phyloP scores from a whole-genome alignment of 139 green algal species.

The Auxenochlorella pyrenoidosa region DNA sequence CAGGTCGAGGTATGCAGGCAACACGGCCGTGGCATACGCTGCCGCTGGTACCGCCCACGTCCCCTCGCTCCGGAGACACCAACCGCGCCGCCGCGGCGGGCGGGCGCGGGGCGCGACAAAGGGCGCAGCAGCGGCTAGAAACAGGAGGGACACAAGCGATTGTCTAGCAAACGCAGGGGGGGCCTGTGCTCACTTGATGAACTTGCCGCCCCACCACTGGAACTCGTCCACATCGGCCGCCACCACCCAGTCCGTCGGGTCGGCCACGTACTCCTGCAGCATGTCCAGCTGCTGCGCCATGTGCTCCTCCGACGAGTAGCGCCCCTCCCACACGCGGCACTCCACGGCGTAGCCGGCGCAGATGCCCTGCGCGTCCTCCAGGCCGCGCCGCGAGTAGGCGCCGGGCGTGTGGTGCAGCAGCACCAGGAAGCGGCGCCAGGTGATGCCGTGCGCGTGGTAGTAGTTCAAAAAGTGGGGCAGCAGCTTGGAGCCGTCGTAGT shows the following conservation, averaged over 20 bases:
- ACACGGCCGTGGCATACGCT: too few relatives aligned
- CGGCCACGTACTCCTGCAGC: constrained; percentile 48
- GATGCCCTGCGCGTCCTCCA: constrained; percentile 36
- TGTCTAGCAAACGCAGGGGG: too few relatives aligned
- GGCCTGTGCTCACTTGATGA: constrained; percentile 25
- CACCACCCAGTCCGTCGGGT: constrained; percentile 59
- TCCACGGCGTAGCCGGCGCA: constrained; percentile 41
- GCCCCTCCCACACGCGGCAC: constrained; percentile 52
- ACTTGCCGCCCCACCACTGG: constrained; percentile 45
- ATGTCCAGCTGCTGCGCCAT: constrained; percentile 37
- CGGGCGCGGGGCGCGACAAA: too few relatives aligned
- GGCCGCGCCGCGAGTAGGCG: constrained; percentile 7
- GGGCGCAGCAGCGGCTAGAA: too few relatives aligned
- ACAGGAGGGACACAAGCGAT: too few relatives aligned
- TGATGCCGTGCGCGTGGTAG: constrained; percentile 53
- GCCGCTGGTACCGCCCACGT: too few relatives aligned
- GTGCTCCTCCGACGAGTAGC: constrained; percentile 43
- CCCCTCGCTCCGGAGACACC: too few relatives aligned
- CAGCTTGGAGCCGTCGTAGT: constrained; percentile 56
- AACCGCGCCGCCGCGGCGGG: too few relatives aligned
- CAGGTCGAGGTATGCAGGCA: too few relatives aligned
- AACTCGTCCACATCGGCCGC: constrained; percentile 59
- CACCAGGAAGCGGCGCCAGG: constrained; percentile 53
- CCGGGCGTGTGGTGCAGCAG: constrained; percentile 58
- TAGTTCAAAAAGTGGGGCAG: constrained; percentile 64